Evolutionary conservation across 2,329 filamentous ascomycete species (phyloP).

Genomic region (Fusarium albidum): DNA sequence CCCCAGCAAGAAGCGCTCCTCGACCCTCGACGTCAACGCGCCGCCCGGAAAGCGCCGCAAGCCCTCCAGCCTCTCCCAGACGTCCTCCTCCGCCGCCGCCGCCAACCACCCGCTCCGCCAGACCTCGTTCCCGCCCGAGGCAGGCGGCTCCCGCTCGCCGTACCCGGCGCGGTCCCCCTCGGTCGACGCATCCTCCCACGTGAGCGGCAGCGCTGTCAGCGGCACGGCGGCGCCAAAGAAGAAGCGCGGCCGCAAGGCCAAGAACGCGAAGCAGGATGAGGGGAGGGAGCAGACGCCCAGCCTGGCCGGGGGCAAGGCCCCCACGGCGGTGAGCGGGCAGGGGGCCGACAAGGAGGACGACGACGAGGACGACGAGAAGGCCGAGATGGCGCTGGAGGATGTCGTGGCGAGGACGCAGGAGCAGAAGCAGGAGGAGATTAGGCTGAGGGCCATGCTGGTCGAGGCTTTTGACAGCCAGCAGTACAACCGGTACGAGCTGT

Average conservation of each 20-base stretch:
- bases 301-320: constrained; percentile 50
- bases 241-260: constrained; percentile 70
- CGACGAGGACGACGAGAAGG: constrained; percentile 65
- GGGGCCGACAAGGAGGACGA: constrained; percentile 59
- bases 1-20: constrained; percentile 66
- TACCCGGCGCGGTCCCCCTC: constrained; percentile 69
- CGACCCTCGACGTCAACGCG: constrained; percentile 62
- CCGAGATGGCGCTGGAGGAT: constrained; percentile 64
- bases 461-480: constrained; percentile 72
- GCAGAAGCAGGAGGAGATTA: constrained; percentile 69
- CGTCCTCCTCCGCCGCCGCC: constrained; percentile 58
- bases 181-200: constrained; percentile 66
- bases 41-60: constrained; percentile 73
- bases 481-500: constrained; percentile 74
- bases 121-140: constrained; percentile 79
- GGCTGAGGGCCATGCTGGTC: constrained; percentile 67
- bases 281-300: constrained; percentile 55
- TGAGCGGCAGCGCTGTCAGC: constrained; percentile 68
- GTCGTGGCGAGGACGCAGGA: constrained; percentile 71
- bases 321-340: constrained; percentile 55
- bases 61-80: constrained; percentile 67
- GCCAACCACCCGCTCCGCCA: constrained; percentile 75
- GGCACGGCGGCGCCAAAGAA: constrained; percentile 57
- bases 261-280: constrained; percentile 57
- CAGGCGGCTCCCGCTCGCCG: constrained; percentile 51